Evolutionary conservation across 2,329 filamentous ascomycete species (phyloP), one percentile per base, ranked within the genome.

Genomic region (Paraphaeosphaeria sporulosa): DNA sequence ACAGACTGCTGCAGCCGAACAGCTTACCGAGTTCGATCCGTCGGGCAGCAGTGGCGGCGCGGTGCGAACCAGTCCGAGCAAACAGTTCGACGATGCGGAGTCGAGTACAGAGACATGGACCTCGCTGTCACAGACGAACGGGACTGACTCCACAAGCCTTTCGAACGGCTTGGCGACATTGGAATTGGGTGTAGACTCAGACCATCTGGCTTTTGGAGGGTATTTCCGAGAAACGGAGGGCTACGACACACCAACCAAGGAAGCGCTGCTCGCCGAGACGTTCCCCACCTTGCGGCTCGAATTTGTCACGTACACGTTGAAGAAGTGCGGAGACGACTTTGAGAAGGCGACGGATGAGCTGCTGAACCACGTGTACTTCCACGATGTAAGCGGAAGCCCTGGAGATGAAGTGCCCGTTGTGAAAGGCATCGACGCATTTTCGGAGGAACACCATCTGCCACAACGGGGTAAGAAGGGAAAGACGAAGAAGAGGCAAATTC

Each of bases 391-490:
- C 56, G 81, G 85, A 17, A 79, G 78, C 40, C 79, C 83, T 3
- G 79, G 75, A 2, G 75, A 77, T 49, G 79, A 77, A 36, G 46
- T 80, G 19, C 58, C 67, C 4, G 70, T 80, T 5, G 74, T 81
- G 1, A 94, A 91, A 72, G 92, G 93, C 0, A 82, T 97, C n/a
- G 93, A 97, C 59, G 93, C 87, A 0, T 97, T 97, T 72, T 88
- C 87, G 23, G 83, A 87, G 42, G 84, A 84, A 0, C 84, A 87
- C 17, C 78, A 83, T 17, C 75, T 79, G 0, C 74, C 75, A 0
- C 71, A 72, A 7, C 72, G 74, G 15, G 75, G 77, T 54, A 76
- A 79, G 70, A 79, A 81, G 60, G 75, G 78, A 21, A 83, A 81
- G 8, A n/a, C n/a, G n/a, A 86, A 81, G 64, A 71, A 64, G 57